Percentiles rank a stretch among this genome's conserved stretches.
Evolutionary conservation across 2,329 filamentous ascomycete species (phyloP).

Genomic region (Penicillium capsulatum): DNA sequence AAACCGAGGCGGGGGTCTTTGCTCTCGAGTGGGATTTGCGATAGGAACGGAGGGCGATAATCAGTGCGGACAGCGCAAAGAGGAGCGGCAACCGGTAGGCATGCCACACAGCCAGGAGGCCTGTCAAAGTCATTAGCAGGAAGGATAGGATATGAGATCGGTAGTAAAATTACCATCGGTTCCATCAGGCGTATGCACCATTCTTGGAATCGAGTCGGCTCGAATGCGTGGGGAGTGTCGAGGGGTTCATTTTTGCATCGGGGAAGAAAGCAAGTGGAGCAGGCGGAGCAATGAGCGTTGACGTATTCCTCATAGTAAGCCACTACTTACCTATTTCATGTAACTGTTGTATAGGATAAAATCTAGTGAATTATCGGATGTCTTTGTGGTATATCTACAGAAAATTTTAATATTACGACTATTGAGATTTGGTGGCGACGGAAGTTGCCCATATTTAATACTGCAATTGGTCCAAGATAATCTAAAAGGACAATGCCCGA

Average conservation of each 20-base stretch:
- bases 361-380: too few species aligned
- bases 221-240: not conserved
- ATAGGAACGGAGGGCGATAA: slow-evolving; percentile 31
- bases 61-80: slow-evolving; percentile 34
- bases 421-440: too few species aligned
- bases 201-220: not conserved
- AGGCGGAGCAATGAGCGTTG: slow-evolving; percentile 2
- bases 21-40: slow-evolving; percentile 22
- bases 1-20: slow-evolving; percentile 29
- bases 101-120: slow-evolving; percentile 46
- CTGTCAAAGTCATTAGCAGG: slow-evolving; percentile 22
- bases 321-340: not conserved
- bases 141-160: not conserved
- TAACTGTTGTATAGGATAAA: too few species aligned
- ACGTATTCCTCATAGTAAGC: not conserved
- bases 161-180: slow-evolving; percentile 2
- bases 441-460: too few species aligned
- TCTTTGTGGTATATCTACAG: not conserved
- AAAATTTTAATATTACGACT: too few species aligned
- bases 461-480: too few species aligned
- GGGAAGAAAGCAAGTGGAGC: slow-evolving; percentile 2
- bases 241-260: not conserved
- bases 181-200: not conserved
- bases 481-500: not conserved
- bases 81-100: slow-evolving; percentile 45